Evolutionary conservation across 192 early-diverging fungal species (phyloP).

Genomic region (Pilobolus umbonatus): DNA sequence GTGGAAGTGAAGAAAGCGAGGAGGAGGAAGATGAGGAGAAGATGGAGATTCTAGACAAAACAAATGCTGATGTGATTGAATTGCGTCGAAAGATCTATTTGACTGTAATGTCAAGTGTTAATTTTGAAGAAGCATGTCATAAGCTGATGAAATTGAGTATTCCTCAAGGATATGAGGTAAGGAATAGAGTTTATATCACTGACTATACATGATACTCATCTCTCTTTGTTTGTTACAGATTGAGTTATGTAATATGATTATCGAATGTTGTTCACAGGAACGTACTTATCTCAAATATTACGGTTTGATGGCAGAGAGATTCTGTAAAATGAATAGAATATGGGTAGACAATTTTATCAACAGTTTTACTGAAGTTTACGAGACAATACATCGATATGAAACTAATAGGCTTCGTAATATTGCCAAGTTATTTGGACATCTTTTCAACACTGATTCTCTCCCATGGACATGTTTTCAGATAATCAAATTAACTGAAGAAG

Average conservation of each 20-base stretch:
- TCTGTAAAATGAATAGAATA: slow-evolving; percentile 73
- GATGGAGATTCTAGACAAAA: slow-evolving; percentile 80
- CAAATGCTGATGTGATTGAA: slow-evolving; percentile 83
- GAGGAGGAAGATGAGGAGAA: slow-evolving; percentile 38
- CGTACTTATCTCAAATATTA: slow-evolving; percentile 92
- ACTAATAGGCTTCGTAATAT: slow-evolving; percentile 91
- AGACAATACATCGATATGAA: slow-evolving; percentile 90
- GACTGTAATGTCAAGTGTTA: slow-evolving; percentile 91
- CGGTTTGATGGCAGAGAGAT: slow-evolving; percentile 90
- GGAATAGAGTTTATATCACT: neutral
- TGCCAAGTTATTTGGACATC: slow-evolving; percentile 86
- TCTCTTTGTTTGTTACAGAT: slow-evolving; percentile 38
- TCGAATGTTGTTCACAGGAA: slow-evolving; percentile 96
- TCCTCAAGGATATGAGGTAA: slow-evolving; percentile 74
- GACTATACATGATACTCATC: neutral
- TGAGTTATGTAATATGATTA: slow-evolving; percentile 94
- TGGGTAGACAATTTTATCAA: slow-evolving; percentile 80
- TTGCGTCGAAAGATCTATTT: slow-evolving; percentile 92
- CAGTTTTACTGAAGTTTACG: slow-evolving; percentile 79
- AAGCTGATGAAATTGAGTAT: slow-evolving; percentile 88
- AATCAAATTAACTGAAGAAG: slow-evolving; percentile 85
- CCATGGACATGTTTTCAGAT: slow-evolving; percentile 77
- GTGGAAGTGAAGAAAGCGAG: slow-evolving; percentile 38
- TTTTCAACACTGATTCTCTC: slow-evolving; percentile 79
- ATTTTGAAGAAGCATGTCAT: slow-evolving; percentile 94